Evolutionary conservation across 139 green algal species (phyloP).

Genomic region (Picochlorum sp.): DNA sequence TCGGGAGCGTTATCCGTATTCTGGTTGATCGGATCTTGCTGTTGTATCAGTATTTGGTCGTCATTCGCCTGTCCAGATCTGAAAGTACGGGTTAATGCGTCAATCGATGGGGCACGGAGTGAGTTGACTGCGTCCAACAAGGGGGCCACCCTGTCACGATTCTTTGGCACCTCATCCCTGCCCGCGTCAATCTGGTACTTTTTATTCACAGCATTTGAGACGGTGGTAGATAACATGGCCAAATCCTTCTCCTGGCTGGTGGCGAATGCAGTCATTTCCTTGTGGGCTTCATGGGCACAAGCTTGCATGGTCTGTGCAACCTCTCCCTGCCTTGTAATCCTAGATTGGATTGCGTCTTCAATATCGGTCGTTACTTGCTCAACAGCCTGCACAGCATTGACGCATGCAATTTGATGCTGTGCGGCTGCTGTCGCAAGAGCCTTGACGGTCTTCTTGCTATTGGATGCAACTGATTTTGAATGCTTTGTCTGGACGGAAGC

Average conservation of each 20-base stretch:
- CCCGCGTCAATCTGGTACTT: conserved; percentile 9
- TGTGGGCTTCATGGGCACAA: too few relatives aligned
- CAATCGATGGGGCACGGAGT: conserved; percentile 13
- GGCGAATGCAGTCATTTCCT: not conserved
- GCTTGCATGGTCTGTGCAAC: too few relatives aligned
- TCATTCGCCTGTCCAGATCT: not conserved
- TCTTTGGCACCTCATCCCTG: conserved; percentile 12
- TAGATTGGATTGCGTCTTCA: too few relatives aligned
- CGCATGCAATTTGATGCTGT: not conserved
- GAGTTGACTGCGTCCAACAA: not conserved
- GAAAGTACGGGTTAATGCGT: conserved; percentile 17
- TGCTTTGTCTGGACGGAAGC: conserved; percentile 2
- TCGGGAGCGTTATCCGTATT: too few relatives aligned
- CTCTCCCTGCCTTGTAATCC: too few relatives aligned
- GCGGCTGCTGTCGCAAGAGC: not conserved
- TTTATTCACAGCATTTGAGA: not conserved
- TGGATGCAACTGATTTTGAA: not conserved
- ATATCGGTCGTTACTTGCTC: too few relatives aligned
- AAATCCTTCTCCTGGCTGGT: not conserved
- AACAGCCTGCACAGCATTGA: too few relatives aligned
- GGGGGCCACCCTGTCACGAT: conserved; percentile 8
- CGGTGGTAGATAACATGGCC: not conserved
- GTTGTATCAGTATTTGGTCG: not conserved
- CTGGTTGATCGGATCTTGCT: not conserved
- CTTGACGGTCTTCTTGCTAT: not conserved